A percentile compares a stretch with the other conserved stretches of the same genome.
Evolutionary conservation across 2,329 filamentous ascomycete species (phyloP).

Genomic region (Fusarium hainanense): DNA sequence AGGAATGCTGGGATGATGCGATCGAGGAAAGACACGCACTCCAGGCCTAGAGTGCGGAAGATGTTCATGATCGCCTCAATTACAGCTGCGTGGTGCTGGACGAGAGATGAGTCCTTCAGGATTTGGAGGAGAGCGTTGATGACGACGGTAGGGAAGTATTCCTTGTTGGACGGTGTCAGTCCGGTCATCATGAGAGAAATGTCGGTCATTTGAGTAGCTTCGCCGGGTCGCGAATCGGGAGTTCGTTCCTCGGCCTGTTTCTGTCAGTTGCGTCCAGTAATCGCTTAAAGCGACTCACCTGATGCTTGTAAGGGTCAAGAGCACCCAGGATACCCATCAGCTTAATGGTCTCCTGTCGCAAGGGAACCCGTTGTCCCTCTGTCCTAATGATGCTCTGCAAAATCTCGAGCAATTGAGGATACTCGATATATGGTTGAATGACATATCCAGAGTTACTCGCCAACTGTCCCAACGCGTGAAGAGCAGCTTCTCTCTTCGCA

Average conservation of each 20-base stretch:
- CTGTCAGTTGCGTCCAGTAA: conserved; percentile 40
- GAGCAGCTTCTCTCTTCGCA: conserved; percentile 87
- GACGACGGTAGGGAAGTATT: conserved; percentile 98
- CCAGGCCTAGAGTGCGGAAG: conserved; percentile 93
- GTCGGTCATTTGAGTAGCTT: conserved; percentile 80
- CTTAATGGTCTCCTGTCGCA: conserved; percentile 95
- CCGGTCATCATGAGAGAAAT: conserved; percentile 99
- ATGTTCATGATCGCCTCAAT: conserved; percentile 99
- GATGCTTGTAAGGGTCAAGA: conserved; percentile 94
- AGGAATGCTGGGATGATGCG: conserved; percentile 96
- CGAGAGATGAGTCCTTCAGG: conserved; percentile 87
- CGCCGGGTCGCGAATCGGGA: conserved; percentile 76
- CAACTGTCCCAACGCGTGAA: conserved; percentile 90
- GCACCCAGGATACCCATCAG: conserved; percentile 95
- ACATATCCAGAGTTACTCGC: conserved; percentile 98
- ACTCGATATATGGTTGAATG: conserved; percentile 94
- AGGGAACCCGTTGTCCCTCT: conserved; percentile 82
- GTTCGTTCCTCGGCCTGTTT: conserved; percentile 83
- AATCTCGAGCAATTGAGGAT: conserved; percentile 91
- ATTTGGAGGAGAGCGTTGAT: conserved; percentile 96
- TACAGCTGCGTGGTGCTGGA: conserved; percentile 90
- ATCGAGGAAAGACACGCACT: conserved; percentile 94
- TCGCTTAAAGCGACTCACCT: conserved; percentile 57
- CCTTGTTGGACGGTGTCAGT: conserved; percentile 93
- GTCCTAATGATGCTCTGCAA: conserved; percentile 94